Percentiles rank a stretch among this genome's conserved stretches.
Conservation (phyloP, 495 filamentous ascomycete species). For the Neurospora sp. region DNA sequence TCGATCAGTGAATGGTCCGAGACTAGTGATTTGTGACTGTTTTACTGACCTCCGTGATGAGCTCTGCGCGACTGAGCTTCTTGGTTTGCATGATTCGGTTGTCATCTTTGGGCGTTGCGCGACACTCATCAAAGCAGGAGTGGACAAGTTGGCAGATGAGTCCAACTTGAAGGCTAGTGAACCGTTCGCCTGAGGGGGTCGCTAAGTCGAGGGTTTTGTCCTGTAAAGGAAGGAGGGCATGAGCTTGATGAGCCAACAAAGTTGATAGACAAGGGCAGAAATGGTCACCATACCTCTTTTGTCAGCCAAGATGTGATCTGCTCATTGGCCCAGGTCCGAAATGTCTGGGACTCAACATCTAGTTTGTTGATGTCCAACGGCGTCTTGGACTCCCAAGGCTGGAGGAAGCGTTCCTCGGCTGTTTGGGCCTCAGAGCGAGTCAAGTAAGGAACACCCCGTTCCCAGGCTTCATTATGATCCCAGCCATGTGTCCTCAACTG, state of each 20-base stretch:
- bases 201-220: not conserved
- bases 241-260: not conserved
- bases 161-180: not conserved
- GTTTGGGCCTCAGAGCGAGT: not conserved
- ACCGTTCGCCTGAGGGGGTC: not conserved
- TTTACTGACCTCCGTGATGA: not conserved
- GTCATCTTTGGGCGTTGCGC: not conserved
- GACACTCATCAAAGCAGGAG: not conserved
- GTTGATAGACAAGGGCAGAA: not conserved
- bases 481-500: not conserved
- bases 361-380: not conserved
- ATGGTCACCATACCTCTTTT: not conserved
- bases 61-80: not conserved
- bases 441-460: not conserved
- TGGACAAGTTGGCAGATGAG: not conserved
- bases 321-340: not conserved
- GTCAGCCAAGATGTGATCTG: not conserved
- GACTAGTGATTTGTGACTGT: not conserved
- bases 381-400: not conserved
- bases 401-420: not conserved
- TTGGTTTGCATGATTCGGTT: not conserved
- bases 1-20: not conserved
- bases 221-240: not conserved
- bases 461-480: not conserved
- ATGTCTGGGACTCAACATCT: not conserved